Percentiles rank a stretch among this genome's conserved stretches.
Conservation (phyloP, 768 basidiomycete species). For the Tubosaeta sp. region DNA sequence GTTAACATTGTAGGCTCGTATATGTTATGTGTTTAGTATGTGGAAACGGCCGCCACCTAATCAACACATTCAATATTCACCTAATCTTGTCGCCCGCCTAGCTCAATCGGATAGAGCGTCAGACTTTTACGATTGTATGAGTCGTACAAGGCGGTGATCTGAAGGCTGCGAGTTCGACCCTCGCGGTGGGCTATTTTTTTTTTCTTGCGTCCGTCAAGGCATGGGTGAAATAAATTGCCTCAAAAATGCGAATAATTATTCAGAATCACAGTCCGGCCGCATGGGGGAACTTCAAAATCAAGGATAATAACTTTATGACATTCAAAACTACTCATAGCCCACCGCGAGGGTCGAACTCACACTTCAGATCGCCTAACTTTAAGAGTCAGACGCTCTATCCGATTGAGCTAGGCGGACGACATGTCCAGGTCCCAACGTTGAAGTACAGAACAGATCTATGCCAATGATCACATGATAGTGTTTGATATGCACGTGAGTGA, state of each 20-base stretch:
- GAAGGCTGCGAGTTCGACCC: constrained; percentile 64
- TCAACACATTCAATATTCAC: background rate
- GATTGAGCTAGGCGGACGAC: constrained; percentile 61
- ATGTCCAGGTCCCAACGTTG: background rate
- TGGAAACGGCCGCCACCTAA: too few relatives aligned
- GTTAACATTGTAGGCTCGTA: background rate
- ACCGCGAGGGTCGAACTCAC: constrained; percentile 70
- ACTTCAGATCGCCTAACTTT: constrained; percentile 45
- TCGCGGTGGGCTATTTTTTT: constrained; percentile 53
- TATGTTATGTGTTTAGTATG: too few relatives aligned
- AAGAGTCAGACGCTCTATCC: constrained; percentile 67
- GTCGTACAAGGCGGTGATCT: constrained; percentile 34
- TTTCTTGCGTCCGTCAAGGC: background rate
- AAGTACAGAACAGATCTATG: too few relatives aligned
- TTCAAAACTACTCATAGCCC: too few relatives aligned
- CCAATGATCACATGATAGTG: constrained; percentile 11
- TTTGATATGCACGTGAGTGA: constrained; percentile 17
- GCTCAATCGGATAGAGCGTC: constrained; percentile 68
- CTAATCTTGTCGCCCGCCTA: constrained; percentile 43
- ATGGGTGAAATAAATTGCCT: too few relatives aligned
- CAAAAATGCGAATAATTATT: too few relatives aligned
- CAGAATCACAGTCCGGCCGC: too few relatives aligned
- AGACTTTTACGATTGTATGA: constrained; percentile 47
- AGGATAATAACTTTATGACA: too few relatives aligned
- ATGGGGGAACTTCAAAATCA: too few relatives aligned